A percentile compares a stretch with the other conserved stretches of the same genome.
Conservation (phyloP, 345 rosid species). For the Linum tenue region DNA sequence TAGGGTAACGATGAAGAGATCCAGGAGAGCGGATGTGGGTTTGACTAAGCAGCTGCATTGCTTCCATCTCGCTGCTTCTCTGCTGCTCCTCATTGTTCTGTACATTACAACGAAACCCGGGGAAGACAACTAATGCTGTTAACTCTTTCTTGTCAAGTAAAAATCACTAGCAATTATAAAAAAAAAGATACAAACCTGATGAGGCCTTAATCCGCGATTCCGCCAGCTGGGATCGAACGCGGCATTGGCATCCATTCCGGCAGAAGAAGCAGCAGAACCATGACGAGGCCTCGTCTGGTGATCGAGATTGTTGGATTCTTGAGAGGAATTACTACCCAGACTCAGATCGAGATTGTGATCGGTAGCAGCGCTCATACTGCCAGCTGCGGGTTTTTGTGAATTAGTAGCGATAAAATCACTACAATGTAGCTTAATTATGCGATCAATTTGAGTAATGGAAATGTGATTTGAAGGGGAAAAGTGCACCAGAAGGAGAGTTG, state of each 20-base stretch:
- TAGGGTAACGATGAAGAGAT: slow-evolving; percentile 14
- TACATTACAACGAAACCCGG: neutral
- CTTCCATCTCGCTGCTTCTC: slow-evolving; percentile 38
- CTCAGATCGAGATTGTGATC: slow-evolving; percentile 79
- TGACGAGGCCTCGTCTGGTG: slow-evolving; percentile 16
- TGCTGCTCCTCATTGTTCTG: slow-evolving; percentile 15
- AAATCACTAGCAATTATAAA: too few species aligned
- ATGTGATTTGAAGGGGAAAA: neutral
- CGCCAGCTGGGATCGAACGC: slow-evolving; percentile 35
- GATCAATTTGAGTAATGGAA: neutral
- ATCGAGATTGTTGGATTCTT: slow-evolving; percentile 20
- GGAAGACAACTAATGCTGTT: too few species aligned
- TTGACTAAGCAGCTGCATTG: slow-evolving; percentile 47
- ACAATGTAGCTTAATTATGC: neutral
- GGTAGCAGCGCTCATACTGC: slow-evolving; percentile 17
- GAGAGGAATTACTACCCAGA: slow-evolving; percentile 49
- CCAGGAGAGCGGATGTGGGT: slow-evolving; percentile 35
- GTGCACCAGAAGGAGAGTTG: slow-evolving; percentile 29
- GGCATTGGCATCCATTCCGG: slow-evolving; percentile 12
- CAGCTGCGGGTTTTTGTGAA: slow-evolving; percentile 20
- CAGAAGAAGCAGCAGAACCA: slow-evolving; percentile 15
- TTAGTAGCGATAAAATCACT: neutral
- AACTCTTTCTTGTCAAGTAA: too few species aligned
- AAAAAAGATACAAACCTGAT: slow-evolving; percentile 22
- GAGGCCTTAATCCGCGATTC: slow-evolving; percentile 28